These are phyloP conservation scores for Echeveria elegans DNA, from an alignment of 164 flowering plant genomes.

Conservation along the genomic window DNA sequence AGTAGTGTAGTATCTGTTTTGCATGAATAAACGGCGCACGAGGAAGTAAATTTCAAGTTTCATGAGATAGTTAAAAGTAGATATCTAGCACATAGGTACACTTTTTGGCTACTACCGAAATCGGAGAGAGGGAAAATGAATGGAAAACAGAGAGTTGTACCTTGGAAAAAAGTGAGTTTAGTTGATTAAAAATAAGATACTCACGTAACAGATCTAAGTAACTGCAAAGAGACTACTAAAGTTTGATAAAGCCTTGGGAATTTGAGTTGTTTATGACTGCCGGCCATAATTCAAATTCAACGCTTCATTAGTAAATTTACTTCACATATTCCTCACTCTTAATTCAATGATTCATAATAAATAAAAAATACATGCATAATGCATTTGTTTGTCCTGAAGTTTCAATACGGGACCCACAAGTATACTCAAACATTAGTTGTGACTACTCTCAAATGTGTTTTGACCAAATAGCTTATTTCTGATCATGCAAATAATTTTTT, in stretches of 20 bases:
- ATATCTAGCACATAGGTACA: too few species aligned
- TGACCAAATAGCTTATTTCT: not conserved
- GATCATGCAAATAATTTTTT: not conserved
- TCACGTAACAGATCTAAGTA: too few species aligned
- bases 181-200: too few species aligned
- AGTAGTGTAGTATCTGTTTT: constrained; percentile 70
- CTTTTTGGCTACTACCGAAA: too few species aligned
- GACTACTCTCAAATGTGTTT: too few species aligned
- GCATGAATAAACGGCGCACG: not conserved
- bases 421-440: not conserved
- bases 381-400: not conserved
- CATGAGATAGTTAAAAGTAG: not conserved
- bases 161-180: too few species aligned
- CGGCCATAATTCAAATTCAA: not conserved
- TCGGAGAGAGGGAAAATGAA: too few species aligned
- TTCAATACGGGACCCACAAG: not conserved
- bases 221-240: not conserved
- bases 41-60: not conserved
- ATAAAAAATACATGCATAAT: not conserved
- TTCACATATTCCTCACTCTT: not conserved
- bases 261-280: not conserved
- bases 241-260: not conserved
- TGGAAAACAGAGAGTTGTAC: too few species aligned
- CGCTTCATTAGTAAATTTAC: not conserved
- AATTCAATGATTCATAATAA: not conserved